Base-by-base conservation (phyloP, 495 filamentous ascomycete genomes). In the Penicillium verhagenii region DNA sequence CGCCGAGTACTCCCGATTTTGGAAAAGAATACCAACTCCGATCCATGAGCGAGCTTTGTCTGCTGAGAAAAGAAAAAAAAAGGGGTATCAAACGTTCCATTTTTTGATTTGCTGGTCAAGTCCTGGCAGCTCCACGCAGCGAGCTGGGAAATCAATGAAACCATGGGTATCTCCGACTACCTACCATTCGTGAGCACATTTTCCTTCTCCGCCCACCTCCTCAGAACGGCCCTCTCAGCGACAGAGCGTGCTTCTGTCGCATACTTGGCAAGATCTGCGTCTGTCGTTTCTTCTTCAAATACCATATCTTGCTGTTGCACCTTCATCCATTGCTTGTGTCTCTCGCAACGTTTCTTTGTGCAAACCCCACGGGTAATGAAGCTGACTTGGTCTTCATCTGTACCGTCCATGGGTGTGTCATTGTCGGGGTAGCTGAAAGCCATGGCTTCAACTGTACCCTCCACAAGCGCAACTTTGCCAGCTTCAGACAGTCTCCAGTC, bases 251-350 rank as follows among this genome's bases (percentile, higher is more conserved):
- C 77, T 52, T 82, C 75, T 28, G 67, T 63, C 57, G 80, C 77
- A 52, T 72, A 75, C 52, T 60, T 67, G 25, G 47, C 52, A 47
- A 80, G 72, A 40, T 73, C 76, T 50, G 69, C 60, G 39, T 65
- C 56, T 11, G 74, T 66, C 10, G 73, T 72, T 16, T 67, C 65
- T 55, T 76, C 70, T 50, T 80, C 78, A 28, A 82, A 81, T 16
- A 65, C 47, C 24, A 71, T 72, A 20, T 82, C 78, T 35, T 80
- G 75, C 55, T 80, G 76, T 47, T 79, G 75, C 9, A 79, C 67
- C 54, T 79, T 82, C 39, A 73, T 57, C 79, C 79, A 82, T 37
- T 77, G 71, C 45, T 75, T 75, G 53, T 82, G 79, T 48, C 78
- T 56, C 57, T 81, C 78, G 50, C 79, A 82, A 5, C 78, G 71